phyloP scores from a whole-genome alignment of 2,329 filamentous ascomycete genomes.

The Neocatenulostroma microsporum region DNA sequence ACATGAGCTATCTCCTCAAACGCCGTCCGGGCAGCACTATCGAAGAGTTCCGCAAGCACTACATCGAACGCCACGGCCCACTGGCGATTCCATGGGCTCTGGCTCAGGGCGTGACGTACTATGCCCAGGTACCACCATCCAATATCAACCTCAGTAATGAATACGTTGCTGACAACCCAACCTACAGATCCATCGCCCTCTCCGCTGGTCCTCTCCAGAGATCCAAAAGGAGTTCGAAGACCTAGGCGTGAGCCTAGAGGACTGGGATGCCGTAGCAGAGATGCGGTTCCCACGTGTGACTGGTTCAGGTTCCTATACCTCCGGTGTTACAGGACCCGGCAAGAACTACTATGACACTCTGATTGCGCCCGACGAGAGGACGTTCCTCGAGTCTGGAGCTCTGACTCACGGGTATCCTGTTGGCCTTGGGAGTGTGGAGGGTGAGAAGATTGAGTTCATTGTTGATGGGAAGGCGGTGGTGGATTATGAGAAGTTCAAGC shows the following conservation, averaged over 20 bases:
- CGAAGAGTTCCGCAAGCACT: constrained; percentile 10
- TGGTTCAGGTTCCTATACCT: not conserved
- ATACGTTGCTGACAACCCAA: no score
- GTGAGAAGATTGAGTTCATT: constrained; percentile 8
- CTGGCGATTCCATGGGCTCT: constrained; percentile 11
- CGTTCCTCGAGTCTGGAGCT: constrained; percentile 8
- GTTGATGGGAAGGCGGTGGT: constrained; percentile 7
- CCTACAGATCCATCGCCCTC: constrained; percentile 11
- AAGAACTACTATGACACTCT: constrained; percentile 10
- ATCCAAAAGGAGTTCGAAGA: not conserved
- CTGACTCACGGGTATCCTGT: constrained; percentile 8
- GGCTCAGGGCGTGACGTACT: constrained; percentile 10
- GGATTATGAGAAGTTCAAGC: constrained; percentile 4
- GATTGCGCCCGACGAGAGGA: constrained; percentile 11
- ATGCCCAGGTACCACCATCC: no score
- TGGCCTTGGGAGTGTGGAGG: constrained; percentile 6
- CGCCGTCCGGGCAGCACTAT: constrained; percentile 5
- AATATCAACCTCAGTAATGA: no score
- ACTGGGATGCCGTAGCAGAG: constrained; percentile 13
- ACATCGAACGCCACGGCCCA: constrained; percentile 7
- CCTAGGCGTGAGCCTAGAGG: constrained; percentile 7
- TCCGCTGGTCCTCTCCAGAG: constrained; percentile 6
- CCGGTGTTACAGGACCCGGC: not conserved
- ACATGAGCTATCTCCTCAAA: constrained; percentile 12
- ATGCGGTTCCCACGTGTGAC: constrained; percentile 8